Base-by-base conservation (phyloP, 192 early-diverging fungal genomes). In the Rhizophagus sp. region DNA sequence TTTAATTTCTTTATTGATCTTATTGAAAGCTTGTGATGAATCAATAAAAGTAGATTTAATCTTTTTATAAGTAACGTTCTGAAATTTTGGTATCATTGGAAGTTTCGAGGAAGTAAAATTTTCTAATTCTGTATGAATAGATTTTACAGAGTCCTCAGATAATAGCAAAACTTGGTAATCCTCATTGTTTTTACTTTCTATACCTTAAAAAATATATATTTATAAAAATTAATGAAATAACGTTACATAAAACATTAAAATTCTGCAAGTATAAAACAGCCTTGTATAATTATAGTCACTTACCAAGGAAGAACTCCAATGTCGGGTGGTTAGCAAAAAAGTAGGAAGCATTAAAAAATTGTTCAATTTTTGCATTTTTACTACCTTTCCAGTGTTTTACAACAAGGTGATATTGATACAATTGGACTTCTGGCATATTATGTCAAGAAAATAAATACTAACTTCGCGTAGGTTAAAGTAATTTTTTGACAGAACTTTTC, bases 241-340 rank as follows among this genome's bases (percentile, higher is more conserved):
- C 11, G 61, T 52, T 12, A 7, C 8, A 71, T 74, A 22, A 52
- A 41, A 8, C 39, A 41, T 41, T 41, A 41, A 41, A 41, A 41
- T 41, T 7, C 39, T 41, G 39, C 39, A 8, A 41, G 7, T 17
- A 52, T 15, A 49, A n/a, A 9, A 74, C 9, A 62, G 9, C 1
- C 19, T 30, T 19, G 24, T 74, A 33, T 12, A 57, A 22, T 4
- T n/a, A 30, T 52, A 39, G 12, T 24, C 33, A 25, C 39, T 47
- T 72, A 74, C 73, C 73, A 57, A 74, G 73, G 25, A 74, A 74
- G 25, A 74, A 74, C 13, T 74, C 73, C 6, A 49, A 25, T 52
- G 25, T 57, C 13, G 73, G 3, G 30, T 57, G 49, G 27, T 27
- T 61, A 57, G 44, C 17, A 52, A 74, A 74, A 33, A 74, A 74